A percentile compares a stretch with the other conserved stretches of the same genome.
These are phyloP conservation scores for Citropsis articulata DNA, from an alignment of 345 rosid genomes.

Conservation along the genomic window DNA sequence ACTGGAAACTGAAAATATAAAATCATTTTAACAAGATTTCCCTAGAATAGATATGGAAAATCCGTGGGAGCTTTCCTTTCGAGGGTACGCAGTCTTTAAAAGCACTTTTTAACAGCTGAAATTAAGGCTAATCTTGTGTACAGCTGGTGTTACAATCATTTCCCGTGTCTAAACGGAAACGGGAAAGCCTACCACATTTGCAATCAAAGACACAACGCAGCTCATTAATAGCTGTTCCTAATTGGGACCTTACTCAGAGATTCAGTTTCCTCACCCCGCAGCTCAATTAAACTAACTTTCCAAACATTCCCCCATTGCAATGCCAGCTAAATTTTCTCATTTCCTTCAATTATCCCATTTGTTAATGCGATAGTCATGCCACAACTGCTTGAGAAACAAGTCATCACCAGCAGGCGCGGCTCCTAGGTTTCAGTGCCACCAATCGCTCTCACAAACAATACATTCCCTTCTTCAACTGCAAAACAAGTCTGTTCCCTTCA, in stretches of 20 bases:
- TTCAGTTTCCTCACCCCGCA: not conserved
- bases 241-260: not conserved
- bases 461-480: not conserved
- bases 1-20: not conserved
- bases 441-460: not conserved
- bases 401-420: not conserved
- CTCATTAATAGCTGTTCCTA: slow-evolving; percentile 6
- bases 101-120: not conserved
- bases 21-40: not conserved
- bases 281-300: not conserved
- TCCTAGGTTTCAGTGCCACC: not conserved
- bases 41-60: not conserved
- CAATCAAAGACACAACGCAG: not conserved
- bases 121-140: not conserved
- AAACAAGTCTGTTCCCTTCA: not conserved
- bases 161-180: not conserved
- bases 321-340: not conserved
- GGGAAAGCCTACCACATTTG: not conserved
- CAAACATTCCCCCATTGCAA: not conserved
- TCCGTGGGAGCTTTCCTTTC: not conserved
- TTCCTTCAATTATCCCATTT: not conserved
- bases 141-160: not conserved
- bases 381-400: not conserved
- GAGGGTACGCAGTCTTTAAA: not conserved
- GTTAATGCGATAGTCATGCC: slow-evolving; percentile 7